Base-by-base conservation (phyloP, 2,329 filamentous ascomycete genomes). In the Lachnellula willkommii region DNA sequence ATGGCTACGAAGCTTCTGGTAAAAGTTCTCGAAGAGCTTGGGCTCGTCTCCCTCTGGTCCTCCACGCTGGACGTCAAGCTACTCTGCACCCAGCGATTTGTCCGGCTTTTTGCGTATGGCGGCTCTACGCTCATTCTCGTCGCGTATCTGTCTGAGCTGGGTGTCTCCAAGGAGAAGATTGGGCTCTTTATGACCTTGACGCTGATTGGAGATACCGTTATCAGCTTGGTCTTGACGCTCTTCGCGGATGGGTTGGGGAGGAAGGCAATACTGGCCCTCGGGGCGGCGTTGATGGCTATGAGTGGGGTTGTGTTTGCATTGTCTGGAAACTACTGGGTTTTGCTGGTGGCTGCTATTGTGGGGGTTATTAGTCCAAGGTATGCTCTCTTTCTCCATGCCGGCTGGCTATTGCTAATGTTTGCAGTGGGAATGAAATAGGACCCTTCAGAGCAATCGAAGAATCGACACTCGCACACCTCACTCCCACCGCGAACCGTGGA, bases 171-270 rank as follows among this genome's bases (percentile, higher is more conserved):
- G 56, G 72, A 76, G 0, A 71, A 71, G 35, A 80, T 82, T 57
- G 84, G 83, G 2, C 69, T 85, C 1, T 87, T 87, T 70, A 86
- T 87, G 83, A 85, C 82, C 0, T 66, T 85, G 59, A 87, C 84
- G 0, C 70, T 87, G 15, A 71, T 75, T 14, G 84, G 83, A 26
- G 84, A 87, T 67, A 76, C 80, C 4, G 65, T 74, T 43, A 79
- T 86, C 58, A 84, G 82, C 63, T 78, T 85, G 55, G 39, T 81
- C 22, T 73, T 87, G 47, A 83, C 83, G 0, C 64, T 82, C 5
- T 73, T 84, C 58, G 81, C 83, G 26, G 84, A 87, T 69, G 72
- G 71, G 0, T 63, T 83, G 50, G 83, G 83, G 3, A 75, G 83
- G 26, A 75, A 76, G 50, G 72, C 71, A 5, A 75, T 82, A n/a